Base-by-base conservation (phyloP, 2,329 filamentous ascomycete genomes). In the Scedosporium apiospermum region DNA sequence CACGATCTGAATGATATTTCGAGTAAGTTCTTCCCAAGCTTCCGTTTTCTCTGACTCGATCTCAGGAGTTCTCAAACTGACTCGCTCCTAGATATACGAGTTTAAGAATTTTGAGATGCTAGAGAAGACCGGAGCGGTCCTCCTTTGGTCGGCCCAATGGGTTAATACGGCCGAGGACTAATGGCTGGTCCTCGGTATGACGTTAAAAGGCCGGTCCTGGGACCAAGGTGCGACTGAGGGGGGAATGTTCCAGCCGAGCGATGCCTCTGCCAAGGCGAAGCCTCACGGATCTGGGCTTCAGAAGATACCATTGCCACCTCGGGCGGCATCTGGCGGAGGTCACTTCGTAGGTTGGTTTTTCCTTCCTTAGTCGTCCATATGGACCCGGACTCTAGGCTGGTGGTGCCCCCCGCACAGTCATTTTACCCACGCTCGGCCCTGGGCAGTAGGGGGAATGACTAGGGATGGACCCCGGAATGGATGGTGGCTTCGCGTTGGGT, bases 181-280 rank as follows among this genome's bases (percentile, higher is more conserved):
- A 46, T 44, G 42, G 44, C 27, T 68, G 64, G 71, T 74, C 72
- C 71, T 72, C 65, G 69, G 72, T 68, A 73, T 41, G 73, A 75
- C 70, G 59, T 65, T 66, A 72, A 74, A 75, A 71, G 68, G 70
- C 72, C 69, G 61, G 44, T 12, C 2, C n/a, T 10, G 64, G 58
- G 55, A 30, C 26, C 10, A 38, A 14, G 44, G 23, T 41, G 30
- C 49, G 49, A 57, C 30, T 30, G n/a, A 58, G n/a, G n/a, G 30
- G 6, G 23, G n/a, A 6, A 16, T 30, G 4, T 34, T 27, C 16
- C 30, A 30, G 23, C 30, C 14, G 18, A 23, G 16, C 27, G 49
- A 67, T 64, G 71, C 73, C 71, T 71, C 71, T 65, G 69, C 71
- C 68, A 73, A 42, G 72, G 74, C 69, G 10, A 18, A 10, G 58